phyloP scores from a whole-genome alignment of 805 yeast species.

The Hanseniaspora taiwanica region DNA sequence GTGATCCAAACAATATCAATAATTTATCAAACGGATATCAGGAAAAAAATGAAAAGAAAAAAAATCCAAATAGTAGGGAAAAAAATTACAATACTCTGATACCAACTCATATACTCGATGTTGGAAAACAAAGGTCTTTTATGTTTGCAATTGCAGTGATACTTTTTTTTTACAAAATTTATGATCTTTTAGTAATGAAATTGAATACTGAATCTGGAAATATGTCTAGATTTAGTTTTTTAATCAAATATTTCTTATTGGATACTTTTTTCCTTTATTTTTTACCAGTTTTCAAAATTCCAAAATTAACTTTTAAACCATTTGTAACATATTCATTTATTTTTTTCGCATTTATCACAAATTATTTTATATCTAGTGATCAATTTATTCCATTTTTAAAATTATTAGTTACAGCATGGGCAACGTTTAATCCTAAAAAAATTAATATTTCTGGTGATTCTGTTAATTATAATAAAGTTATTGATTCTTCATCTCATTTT shows the following conservation, averaged over 20 bases:
- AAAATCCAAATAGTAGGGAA: neutral
- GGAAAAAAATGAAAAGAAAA: neutral
- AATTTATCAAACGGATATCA: too few species aligned
- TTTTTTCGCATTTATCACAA: slow-evolving; percentile 27
- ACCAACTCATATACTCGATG: slow-evolving; percentile 53
- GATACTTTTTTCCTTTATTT: slow-evolving; percentile 61
- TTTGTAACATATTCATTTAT: slow-evolving; percentile 39
- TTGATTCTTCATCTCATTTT: slow-evolving; percentile 38
- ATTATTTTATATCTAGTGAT: slow-evolving; percentile 40
- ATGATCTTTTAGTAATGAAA: slow-evolving; percentile 52
- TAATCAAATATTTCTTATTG: slow-evolving; percentile 55
- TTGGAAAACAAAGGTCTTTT: slow-evolving; percentile 63
- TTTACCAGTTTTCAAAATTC: slow-evolving; percentile 66
- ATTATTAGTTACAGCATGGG: slow-evolving; percentile 30
- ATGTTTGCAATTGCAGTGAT: slow-evolving; percentile 52
- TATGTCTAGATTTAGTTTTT: slow-evolving; percentile 37
- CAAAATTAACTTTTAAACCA: slow-evolving; percentile 56
- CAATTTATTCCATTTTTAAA: slow-evolving; percentile 35
- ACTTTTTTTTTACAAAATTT: slow-evolving; percentile 78
- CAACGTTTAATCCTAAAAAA: slow-evolving; percentile 30
- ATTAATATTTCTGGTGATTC: slow-evolving; percentile 40
- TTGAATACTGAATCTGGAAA: slow-evolving; percentile 19
- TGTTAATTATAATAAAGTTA: slow-evolving; percentile 16
- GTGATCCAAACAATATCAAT: too few species aligned
- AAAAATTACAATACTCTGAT: slow-evolving; percentile 26